phyloP scores from a whole-genome alignment of 208 protist species.

The Acanthamoeba culbertsoni region DNA sequence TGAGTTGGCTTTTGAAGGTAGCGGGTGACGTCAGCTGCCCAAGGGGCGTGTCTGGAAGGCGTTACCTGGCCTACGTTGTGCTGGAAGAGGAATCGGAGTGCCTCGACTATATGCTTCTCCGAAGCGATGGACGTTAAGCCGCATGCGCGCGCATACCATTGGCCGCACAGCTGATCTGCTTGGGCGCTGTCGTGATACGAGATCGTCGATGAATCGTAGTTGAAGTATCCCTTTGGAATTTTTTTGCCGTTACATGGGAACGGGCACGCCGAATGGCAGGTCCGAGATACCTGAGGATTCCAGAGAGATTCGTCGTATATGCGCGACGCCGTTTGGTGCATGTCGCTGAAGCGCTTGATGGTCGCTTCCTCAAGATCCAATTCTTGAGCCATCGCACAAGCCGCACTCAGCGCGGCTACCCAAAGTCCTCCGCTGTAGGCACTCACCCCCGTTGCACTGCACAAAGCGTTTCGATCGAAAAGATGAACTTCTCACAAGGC shows the following conservation, averaged over 20 bases:
- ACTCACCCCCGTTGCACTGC: conserved; percentile 59
- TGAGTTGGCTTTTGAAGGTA: background rate
- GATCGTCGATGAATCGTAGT: conserved; percentile 67
- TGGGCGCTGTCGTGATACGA: conserved; percentile 72
- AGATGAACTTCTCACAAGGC: too few species aligned
- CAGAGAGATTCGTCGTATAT: conserved; percentile 48
- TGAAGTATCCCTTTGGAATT: conserved; percentile 70
- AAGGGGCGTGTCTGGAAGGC: background rate
- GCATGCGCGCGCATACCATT: conserved; percentile 74
- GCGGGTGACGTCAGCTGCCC: background rate
- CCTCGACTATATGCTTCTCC: background rate
- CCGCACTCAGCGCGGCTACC: conserved; percentile 68
- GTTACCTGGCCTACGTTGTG: conserved; percentile 63
- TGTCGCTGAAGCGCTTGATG: conserved; percentile 15
- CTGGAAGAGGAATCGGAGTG: conserved; percentile 65
- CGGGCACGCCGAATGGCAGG: background rate
- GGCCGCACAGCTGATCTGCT: conserved; percentile 74
- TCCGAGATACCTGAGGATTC: background rate
- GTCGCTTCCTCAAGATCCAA: background rate
- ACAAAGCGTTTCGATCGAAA: background rate
- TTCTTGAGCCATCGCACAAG: background rate
- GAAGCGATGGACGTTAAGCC: conserved; percentile 22
- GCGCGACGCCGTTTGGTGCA: conserved; percentile 12
- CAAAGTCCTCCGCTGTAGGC: conserved; percentile 83
- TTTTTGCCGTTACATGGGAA: background rate